A percentile compares a stretch with the other conserved stretches of the same genome.
Evolutionary conservation across 768 basidiomycete species (phyloP).

Genomic region (Trametes sanguinea): DNA sequence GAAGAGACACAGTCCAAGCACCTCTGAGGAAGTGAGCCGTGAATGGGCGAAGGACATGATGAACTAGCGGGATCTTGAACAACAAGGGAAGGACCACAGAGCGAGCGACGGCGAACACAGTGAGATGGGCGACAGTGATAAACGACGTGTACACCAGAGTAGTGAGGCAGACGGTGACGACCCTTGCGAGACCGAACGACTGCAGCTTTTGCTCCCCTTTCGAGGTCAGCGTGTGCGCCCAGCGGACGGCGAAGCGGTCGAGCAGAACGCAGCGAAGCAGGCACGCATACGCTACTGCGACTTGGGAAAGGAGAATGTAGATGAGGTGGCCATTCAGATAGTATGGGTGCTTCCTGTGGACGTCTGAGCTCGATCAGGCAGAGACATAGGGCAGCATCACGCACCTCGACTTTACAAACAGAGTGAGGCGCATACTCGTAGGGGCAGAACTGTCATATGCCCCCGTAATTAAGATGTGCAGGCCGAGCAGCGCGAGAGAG

Average conservation of each 20-base stretch:
- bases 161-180: slow-evolving; percentile 21
- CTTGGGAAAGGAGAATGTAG: slow-evolving; percentile 59
- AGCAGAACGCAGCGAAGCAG: slow-evolving; percentile 59
- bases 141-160: slow-evolving; percentile 25
- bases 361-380: not conserved
- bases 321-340: slow-evolving; percentile 71
- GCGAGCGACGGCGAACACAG: slow-evolving; percentile 52
- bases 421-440: slow-evolving; percentile 45
- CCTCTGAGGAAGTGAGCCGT: slow-evolving; percentile 63
- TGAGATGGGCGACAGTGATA: slow-evolving; percentile 44
- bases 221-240: slow-evolving; percentile 23
- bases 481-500: slow-evolving; percentile 41
- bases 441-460: slow-evolving; percentile 34
- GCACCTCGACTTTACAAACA: slow-evolving; percentile 73
- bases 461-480: slow-evolving; percentile 46
- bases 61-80: slow-evolving; percentile 56
- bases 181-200: slow-evolving; percentile 22
- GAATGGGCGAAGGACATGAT: slow-evolving; percentile 56
- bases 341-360: slow-evolving; percentile 66
- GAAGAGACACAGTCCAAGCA: slow-evolving; percentile 54
- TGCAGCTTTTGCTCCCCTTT: slow-evolving; percentile 7
- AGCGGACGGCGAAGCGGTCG: slow-evolving; percentile 52
- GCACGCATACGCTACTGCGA: slow-evolving; percentile 47
- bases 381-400: slow-evolving; percentile 15
- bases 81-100: slow-evolving; percentile 51